These are phyloP conservation scores for Gloeophyllum trabeum DNA, from an alignment of 768 basidiomycete species.

Conservation along the genomic window DNA sequence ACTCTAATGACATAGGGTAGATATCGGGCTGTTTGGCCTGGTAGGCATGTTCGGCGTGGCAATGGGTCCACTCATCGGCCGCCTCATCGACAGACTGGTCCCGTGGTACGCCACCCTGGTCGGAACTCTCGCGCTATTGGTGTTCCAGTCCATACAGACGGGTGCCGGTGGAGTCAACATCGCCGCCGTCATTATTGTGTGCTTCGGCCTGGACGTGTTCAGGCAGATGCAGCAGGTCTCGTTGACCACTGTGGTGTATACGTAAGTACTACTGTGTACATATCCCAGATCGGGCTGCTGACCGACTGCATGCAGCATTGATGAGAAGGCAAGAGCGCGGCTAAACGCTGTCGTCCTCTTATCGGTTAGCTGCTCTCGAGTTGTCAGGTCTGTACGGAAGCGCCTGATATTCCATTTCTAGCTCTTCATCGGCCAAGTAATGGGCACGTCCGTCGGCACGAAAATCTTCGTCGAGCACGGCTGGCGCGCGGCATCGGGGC, in stretches of 20 bases:
- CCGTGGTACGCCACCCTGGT: constrained; percentile 71
- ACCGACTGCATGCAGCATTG: too few relatives aligned
- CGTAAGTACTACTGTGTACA: constrained; percentile 27
- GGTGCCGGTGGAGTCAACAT: constrained; percentile 62
- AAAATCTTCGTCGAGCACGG: constrained; percentile 58
- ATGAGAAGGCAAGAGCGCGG: constrained; percentile 28
- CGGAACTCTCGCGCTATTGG: constrained; percentile 31
- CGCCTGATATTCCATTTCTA: constrained; percentile 5
- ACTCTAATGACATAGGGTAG: constrained; percentile 19
- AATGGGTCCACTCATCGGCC: constrained; percentile 59
- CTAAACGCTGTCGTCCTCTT: constrained; percentile 71
- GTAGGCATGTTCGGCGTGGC: constrained; percentile 51
- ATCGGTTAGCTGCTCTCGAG: constrained; percentile 29
- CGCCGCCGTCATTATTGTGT: constrained; percentile 57
- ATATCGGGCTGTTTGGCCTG: constrained; percentile 38
- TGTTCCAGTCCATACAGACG: constrained; percentile 53
- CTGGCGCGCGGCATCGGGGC: constrained; percentile 54
- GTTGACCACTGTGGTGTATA: constrained; percentile 46
- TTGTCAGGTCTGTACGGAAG: neutral
- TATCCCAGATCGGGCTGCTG: too few relatives aligned
- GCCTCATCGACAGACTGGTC: constrained; percentile 54
- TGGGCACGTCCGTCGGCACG: constrained; percentile 70
- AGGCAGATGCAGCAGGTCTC: constrained; percentile 69
- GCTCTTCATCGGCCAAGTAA: constrained; percentile 72
- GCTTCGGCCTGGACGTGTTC: constrained; percentile 63